Conservation (phyloP, 1,139 yeast species). For the Scheffersomyces segobiensis region DNA sequence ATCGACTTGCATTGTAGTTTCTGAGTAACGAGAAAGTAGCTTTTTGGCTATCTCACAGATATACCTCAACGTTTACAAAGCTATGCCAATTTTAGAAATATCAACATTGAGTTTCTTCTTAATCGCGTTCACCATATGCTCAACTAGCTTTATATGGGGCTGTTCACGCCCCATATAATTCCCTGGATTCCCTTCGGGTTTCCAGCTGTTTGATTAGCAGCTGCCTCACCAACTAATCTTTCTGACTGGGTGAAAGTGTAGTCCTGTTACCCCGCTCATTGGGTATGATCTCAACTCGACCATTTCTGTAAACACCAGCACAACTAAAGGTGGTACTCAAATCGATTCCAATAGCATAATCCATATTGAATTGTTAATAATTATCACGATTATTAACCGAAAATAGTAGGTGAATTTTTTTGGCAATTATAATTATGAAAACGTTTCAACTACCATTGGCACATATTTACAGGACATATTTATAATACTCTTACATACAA, state of each 20-base stretch:
- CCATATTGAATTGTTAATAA: background rate
- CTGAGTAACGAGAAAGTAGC: conserved; percentile 86
- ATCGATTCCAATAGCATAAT: conserved; percentile 64
- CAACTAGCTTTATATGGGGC: conserved; percentile 85
- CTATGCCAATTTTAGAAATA: conserved; percentile 70
- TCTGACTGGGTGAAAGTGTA: conserved; percentile 86
- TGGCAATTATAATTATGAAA: too few relatives aligned
- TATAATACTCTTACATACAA: too few relatives aligned
- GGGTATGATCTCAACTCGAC: conserved; percentile 88
- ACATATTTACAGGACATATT: too few relatives aligned
- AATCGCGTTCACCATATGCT: conserved; percentile 80
- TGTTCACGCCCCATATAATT: conserved; percentile 88
- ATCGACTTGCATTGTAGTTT: conserved; percentile 89
- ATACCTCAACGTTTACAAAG: conserved; percentile 86
- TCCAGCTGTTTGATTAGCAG: conserved; percentile 87
- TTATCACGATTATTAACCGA: background rate
- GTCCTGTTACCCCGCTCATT: conserved; percentile 96
- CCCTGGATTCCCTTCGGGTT: conserved; percentile 83
- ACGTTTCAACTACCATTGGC: too few relatives aligned
- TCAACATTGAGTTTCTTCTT: conserved; percentile 87
- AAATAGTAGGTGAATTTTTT: background rate
- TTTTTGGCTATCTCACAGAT: conserved; percentile 97
- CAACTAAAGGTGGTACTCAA: conserved; percentile 88
- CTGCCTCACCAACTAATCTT: conserved; percentile 92
- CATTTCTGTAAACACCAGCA: conserved; percentile 92